Evolutionary conservation across 805 yeast species (phyloP).

Genomic region (Candida dajiaensis): DNA sequence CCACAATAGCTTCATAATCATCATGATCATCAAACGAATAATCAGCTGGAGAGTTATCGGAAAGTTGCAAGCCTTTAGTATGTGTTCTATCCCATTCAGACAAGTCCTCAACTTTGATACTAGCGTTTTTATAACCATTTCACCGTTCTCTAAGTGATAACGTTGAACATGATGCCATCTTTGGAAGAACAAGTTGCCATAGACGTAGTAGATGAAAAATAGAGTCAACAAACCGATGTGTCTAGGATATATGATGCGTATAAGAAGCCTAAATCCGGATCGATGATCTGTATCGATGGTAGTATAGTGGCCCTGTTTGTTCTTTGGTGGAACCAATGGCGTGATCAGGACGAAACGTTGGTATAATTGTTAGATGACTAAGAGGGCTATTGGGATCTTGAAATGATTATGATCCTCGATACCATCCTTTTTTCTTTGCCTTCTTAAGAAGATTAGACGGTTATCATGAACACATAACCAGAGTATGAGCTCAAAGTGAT

Average conservation of each 20-base stretch:
- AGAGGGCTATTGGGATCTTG: constrained; percentile 51
- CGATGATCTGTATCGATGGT: constrained; percentile 53
- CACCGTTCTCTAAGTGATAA: constrained; percentile 54
- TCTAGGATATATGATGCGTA: constrained; percentile 73
- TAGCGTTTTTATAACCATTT: constrained; percentile 52
- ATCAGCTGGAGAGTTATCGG: not conserved
- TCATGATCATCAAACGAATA: too few relatives aligned
- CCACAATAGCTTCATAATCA: not conserved
- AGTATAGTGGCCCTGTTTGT: constrained; percentile 29
- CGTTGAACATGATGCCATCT: constrained; percentile 39
- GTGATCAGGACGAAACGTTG: constrained; percentile 63
- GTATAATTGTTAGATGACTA: constrained; percentile 54
- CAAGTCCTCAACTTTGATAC: constrained; percentile 23
- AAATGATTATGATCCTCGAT: constrained; percentile 52
- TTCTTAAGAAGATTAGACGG: constrained; percentile 55
- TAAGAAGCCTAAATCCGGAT: constrained; percentile 58
- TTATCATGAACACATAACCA: constrained; percentile 58
- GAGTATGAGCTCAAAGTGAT: constrained; percentile 68
- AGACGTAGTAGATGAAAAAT: constrained; percentile 61
- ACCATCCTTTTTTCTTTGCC: constrained; percentile 40
- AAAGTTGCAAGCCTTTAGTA: constrained; percentile 1
- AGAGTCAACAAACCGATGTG: constrained; percentile 61
- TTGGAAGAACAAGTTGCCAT: constrained; percentile 54
- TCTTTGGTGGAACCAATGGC: constrained; percentile 64
- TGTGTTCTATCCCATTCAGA: constrained; percentile 11